Percentiles rank a stretch among this genome's conserved stretches.
phyloP scores from a whole-genome alignment of 2,329 filamentous ascomycete species.

The Cladosporium sp. region DNA sequence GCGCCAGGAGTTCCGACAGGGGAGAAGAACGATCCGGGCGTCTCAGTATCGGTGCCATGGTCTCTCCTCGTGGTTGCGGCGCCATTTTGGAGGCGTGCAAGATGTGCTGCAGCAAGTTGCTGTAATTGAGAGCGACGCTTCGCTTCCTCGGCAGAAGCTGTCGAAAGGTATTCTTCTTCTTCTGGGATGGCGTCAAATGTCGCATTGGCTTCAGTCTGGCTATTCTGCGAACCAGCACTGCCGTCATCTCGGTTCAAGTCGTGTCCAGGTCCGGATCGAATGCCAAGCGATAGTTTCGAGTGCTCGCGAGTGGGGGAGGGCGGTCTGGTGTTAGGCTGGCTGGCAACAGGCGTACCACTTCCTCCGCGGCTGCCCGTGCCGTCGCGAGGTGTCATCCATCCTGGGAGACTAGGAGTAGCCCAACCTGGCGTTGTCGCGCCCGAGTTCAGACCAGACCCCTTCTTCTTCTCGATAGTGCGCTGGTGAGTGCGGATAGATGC shows the following conservation, averaged over 20 bases:
- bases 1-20: conserved; percentile 4
- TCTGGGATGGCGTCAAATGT: not conserved
- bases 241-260: not conserved
- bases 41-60: conserved; percentile 9
- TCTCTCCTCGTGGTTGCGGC: conserved; percentile 15
- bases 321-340: conserved; percentile 34
- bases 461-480: conserved; percentile 40
- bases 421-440: conserved; percentile 33
- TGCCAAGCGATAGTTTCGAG: conserved; percentile 32
- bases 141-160: conserved; percentile 34
- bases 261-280: conserved; percentile 36
- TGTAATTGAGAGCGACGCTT: conserved; percentile 36
- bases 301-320: conserved; percentile 34
- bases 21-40: not conserved
- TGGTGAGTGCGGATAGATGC: conserved; percentile 61
- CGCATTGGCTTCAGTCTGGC: not conserved
- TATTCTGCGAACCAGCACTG: conserved; percentile 2
- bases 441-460: not conserved
- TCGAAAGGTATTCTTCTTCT: conserved; percentile 38
- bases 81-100: conserved; percentile 33
- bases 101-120: conserved; percentile 29
- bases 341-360: conserved; percentile 35
- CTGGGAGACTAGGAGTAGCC: conserved; percentile 37
- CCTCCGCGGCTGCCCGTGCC: conserved; percentile 48
- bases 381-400: conserved; percentile 44